Conservation (phyloP, 164 flowering plant species). For the Dillenia turbinata region DNA sequence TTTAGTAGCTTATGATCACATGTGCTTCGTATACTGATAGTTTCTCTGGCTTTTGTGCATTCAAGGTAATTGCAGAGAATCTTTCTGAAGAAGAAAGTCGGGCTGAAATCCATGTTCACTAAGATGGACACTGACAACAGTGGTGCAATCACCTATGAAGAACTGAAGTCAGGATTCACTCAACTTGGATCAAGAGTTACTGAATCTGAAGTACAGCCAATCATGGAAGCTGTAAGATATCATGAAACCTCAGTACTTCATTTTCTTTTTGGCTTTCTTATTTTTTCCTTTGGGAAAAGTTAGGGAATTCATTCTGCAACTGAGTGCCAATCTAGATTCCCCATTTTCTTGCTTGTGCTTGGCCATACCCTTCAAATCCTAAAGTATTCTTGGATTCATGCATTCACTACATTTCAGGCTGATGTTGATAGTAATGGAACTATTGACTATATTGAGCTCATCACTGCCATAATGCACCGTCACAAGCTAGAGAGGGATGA, state of each 20-base stretch:
- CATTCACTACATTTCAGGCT: constrained; percentile 44
- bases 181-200: constrained; percentile 86
- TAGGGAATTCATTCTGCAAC: too few species aligned
- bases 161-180: constrained; percentile 77
- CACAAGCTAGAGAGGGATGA: constrained; percentile 86
- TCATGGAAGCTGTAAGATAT: constrained; percentile 89
- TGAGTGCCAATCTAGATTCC: too few species aligned
- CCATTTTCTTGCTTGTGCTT: too few species aligned
- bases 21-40: not conserved
- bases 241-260: not conserved
- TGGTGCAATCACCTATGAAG: constrained; percentile 89
- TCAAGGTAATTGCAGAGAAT: constrained; percentile 85
- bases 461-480: constrained; percentile 92
- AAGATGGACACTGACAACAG: constrained; percentile 90
- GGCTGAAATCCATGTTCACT: constrained; percentile 78
- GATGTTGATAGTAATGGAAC: constrained; percentile 94
- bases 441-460: constrained; percentile 86
- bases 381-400: constrained; percentile 4
- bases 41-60: constrained; percentile 1
- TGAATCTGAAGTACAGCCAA: constrained; percentile 79
- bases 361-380: too few species aligned
- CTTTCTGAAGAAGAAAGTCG: constrained; percentile 87
- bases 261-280: not conserved
- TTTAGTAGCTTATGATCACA: too few species aligned
- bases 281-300: not conserved